Conservation (phyloP, 2,329 filamentous ascomycete species). For the Fusarium tanahbumbuense region DNA sequence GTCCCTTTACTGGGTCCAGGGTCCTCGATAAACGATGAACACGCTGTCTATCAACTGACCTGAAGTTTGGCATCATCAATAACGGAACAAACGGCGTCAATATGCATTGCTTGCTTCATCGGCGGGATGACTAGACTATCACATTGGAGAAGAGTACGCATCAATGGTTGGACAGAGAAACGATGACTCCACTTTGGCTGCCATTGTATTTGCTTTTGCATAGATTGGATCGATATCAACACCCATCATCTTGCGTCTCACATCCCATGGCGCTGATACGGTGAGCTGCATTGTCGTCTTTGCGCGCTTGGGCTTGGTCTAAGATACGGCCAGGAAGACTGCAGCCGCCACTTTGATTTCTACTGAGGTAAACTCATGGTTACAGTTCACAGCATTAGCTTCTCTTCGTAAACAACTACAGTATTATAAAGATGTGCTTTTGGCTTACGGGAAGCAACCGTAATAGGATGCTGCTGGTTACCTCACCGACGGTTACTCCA, state of each 20-base stretch:
- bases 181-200: conserved; percentile 21
- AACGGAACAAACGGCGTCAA: background rate
- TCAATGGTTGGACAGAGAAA: conserved; percentile 9
- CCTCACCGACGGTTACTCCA: conserved; percentile 24
- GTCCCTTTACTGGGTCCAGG: conserved; percentile 20
- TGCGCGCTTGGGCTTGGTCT: conserved; percentile 7
- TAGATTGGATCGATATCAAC: conserved; percentile 35
- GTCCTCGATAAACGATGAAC: background rate
- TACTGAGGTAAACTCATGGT: background rate
- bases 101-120: background rate
- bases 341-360: conserved; percentile 8
- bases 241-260: conserved; percentile 29
- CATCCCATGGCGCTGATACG: conserved; percentile 14
- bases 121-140: background rate
- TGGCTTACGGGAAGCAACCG: background rate
- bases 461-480: background rate
- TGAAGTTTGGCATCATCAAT: conserved; percentile 9
- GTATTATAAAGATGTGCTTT: background rate
- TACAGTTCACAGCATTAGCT: background rate
- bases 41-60: conserved; percentile 15
- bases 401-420: background rate
- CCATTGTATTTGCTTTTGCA: conserved; percentile 38
- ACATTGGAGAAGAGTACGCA: background rate
- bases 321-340: conserved; percentile 35
- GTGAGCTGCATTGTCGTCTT: conserved; percentile 30